Conservation (phyloP, 371 early-diverging fungal genomes). For the Actinomortierella ambigua region DNA sequence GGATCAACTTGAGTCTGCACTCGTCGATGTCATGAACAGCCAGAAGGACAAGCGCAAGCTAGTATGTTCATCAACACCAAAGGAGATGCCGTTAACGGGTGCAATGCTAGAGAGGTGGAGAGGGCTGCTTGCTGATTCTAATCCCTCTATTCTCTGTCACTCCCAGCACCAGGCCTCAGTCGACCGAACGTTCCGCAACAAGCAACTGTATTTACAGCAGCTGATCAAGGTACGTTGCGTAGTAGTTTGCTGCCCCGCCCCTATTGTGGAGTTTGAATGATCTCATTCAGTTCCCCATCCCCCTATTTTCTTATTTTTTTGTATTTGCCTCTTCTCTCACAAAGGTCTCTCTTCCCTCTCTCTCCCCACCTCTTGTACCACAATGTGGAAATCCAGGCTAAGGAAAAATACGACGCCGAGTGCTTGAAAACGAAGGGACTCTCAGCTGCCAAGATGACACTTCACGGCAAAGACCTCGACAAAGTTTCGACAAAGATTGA, state of each 20-base stretch:
- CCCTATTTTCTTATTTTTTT: neutral
- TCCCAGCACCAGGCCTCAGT: slow-evolving; percentile 52
- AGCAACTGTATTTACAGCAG: slow-evolving; percentile 52
- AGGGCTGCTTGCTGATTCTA: too few relatives aligned
- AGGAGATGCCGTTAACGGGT: too few relatives aligned
- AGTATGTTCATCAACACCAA: slow-evolving; percentile 29
- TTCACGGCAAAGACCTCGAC: slow-evolving; percentile 39
- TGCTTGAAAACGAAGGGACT: slow-evolving; percentile 44
- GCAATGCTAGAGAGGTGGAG: too few relatives aligned
- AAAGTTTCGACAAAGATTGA: slow-evolving; percentile 40
- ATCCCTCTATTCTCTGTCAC: neutral
- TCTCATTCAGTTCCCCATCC: too few relatives aligned
- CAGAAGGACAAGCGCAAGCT: slow-evolving; percentile 80
- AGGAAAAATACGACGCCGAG: slow-evolving; percentile 75
- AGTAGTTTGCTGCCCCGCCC: neutral
- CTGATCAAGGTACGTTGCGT: slow-evolving; percentile 46
- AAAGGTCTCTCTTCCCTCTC: too few relatives aligned
- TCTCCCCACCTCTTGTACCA: slow-evolving; percentile 21
- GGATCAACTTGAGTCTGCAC: slow-evolving; percentile 73
- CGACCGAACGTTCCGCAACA: slow-evolving; percentile 60
- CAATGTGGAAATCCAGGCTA: slow-evolving; percentile 56
- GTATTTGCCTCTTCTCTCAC: too few relatives aligned
- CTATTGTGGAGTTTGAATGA: neutral
- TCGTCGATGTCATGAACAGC: slow-evolving; percentile 76
- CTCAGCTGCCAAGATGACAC: slow-evolving; percentile 33